Conservation (phyloP, 2,329 filamentous ascomycete species). For the Exophiala bonariae region DNA sequence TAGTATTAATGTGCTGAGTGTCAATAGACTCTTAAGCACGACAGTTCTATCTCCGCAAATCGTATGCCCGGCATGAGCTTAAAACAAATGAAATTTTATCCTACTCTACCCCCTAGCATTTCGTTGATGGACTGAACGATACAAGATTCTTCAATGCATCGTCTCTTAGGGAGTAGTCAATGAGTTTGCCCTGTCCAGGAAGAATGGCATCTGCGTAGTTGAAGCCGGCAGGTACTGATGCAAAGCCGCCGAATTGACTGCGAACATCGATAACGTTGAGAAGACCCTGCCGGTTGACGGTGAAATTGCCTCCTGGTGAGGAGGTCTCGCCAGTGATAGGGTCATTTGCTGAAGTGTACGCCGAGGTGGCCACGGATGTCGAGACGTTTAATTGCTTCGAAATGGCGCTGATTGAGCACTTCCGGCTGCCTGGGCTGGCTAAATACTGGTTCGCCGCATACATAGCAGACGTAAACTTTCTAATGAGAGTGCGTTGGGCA, state of each 20-base stretch:
- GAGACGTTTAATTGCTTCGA: constrained; percentile 27
- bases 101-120: too few relatives aligned
- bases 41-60: too few relatives aligned
- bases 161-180: constrained; percentile 32
- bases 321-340: constrained; percentile 29
- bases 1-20: too few relatives aligned
- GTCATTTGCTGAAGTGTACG: constrained; percentile 30
- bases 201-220: constrained; percentile 29
- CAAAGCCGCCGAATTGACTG: constrained; percentile 30
- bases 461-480: constrained; percentile 31
- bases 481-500: constrained; percentile 16
- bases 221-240: constrained; percentile 23
- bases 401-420: constrained; percentile 28
- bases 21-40: too few relatives aligned
- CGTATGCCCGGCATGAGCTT: too few relatives aligned
- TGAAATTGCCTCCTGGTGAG: constrained; percentile 27
- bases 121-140: neutral
- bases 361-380: constrained; percentile 24
- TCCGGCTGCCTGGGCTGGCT: constrained; percentile 19
- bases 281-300: constrained; percentile 30
- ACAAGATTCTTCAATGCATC: constrained; percentile 18
- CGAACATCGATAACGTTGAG: constrained; percentile 31
- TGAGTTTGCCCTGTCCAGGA: constrained; percentile 31
- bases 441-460: constrained; percentile 32
- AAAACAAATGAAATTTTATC: too few relatives aligned